Percentiles rank a stretch among this genome's conserved stretches.
These are phyloP conservation scores for Lunasporangiospora selenospora DNA, from an alignment of 192 early-diverging fungal species.

Conservation along the genomic window DNA sequence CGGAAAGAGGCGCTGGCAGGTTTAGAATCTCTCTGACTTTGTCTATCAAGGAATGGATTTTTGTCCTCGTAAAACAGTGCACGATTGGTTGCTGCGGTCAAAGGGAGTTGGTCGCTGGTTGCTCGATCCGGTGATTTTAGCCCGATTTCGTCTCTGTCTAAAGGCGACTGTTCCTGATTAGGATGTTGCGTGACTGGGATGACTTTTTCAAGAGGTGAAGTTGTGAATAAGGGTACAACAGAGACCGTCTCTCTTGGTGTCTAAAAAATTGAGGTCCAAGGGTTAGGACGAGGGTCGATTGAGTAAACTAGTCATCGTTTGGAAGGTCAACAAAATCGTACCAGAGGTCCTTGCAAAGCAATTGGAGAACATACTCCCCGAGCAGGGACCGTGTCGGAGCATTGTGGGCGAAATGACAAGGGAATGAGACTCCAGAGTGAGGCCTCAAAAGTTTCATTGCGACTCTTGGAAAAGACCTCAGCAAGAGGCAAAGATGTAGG, in stretches of 20 bases:
- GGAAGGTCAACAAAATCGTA: not conserved
- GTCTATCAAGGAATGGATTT: not conserved
- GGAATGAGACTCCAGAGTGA: conserved; percentile 17
- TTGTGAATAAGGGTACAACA: too few species aligned
- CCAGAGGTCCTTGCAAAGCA: not conserved
- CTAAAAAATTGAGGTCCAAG: too few species aligned
- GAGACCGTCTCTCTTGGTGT: too few species aligned
- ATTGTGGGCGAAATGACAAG: not conserved
- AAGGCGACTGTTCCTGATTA: too few species aligned
- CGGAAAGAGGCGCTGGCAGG: not conserved
- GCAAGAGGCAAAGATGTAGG: not conserved
- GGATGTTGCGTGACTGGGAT: too few species aligned
- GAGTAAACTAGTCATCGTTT: not conserved
- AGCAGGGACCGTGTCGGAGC: not conserved
- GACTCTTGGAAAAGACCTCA: too few species aligned
- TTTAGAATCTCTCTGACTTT: not conserved
- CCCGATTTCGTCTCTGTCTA: not conserved
- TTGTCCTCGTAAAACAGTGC: not conserved
- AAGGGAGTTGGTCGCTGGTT: not conserved
- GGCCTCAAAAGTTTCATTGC: conserved; percentile 6
- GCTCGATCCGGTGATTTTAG: not conserved
- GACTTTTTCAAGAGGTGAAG: too few species aligned
- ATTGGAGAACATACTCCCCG: not conserved
- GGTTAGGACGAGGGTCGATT: conserved; percentile 13
- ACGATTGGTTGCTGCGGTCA: not conserved